Evolutionary conservation across 257 asterid species (phyloP).

Genomic region (Solanum acaule): DNA sequence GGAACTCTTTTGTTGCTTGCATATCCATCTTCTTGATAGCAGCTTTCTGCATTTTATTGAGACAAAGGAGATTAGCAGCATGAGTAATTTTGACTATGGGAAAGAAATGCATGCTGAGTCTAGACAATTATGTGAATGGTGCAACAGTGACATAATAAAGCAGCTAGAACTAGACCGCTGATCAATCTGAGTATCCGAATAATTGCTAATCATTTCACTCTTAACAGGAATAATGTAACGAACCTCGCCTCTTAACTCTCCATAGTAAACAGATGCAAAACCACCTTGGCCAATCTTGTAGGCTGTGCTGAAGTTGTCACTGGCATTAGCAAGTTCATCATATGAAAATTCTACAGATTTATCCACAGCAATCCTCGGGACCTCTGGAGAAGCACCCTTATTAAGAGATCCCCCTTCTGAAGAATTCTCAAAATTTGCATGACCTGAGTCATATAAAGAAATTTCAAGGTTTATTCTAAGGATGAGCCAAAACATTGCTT

Average conservation of each 20-base stretch:
- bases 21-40: slow-evolving; percentile 83
- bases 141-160: neutral
- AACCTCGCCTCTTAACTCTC: slow-evolving; percentile 83
- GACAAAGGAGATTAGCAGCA: neutral
- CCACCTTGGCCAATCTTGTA: slow-evolving; percentile 87
- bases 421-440: slow-evolving; percentile 13
- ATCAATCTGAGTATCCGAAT: neutral
- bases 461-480: neutral
- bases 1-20: slow-evolving; percentile 85
- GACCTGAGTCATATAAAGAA: slow-evolving; percentile 16
- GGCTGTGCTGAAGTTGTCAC: slow-evolving; percentile 42
- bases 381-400: slow-evolving; percentile 28
- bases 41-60: slow-evolving; percentile 46
- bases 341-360: slow-evolving; percentile 69
- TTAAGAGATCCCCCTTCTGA: slow-evolving; percentile 30
- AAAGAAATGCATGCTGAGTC: neutral
- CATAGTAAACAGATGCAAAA: slow-evolving; percentile 69
- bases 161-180: neutral
- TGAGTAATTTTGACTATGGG: neutral
- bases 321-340: slow-evolving; percentile 63
- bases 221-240: slow-evolving; percentile 2
- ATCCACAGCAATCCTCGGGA: slow-evolving; percentile 59
- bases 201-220: neutral
- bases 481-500: neutral
- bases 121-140: neutral